phyloP scores from a whole-genome alignment of 257 asterid species.

The Haberlea rhodopensis region DNA sequence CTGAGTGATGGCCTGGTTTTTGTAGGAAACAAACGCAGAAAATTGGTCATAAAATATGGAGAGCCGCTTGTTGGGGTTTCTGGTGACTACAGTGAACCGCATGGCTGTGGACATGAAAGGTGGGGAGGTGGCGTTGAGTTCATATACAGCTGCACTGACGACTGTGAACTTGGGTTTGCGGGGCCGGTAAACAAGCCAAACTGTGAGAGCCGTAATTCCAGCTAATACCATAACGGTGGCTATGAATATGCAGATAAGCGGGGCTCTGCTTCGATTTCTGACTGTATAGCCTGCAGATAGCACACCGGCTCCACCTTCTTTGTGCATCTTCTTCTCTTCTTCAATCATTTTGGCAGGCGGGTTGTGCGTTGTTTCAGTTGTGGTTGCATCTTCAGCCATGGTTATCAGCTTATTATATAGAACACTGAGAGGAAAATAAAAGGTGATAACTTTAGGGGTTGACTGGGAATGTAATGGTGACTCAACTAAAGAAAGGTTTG shows the following conservation, averaged over 20 bases:
- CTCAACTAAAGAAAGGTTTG: too few species aligned
- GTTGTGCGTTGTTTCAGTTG: not conserved
- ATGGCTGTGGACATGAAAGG: constrained; percentile 45
- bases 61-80: constrained; percentile 61
- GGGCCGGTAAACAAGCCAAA: constrained; percentile 62
- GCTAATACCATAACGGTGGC: constrained; percentile 35
- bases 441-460: not conserved
- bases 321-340: not conserved
- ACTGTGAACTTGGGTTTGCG: constrained; percentile 53
- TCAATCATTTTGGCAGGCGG: constrained; percentile 22
- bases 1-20: constrained; percentile 49
- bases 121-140: constrained; percentile 44
- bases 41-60: constrained; percentile 47
- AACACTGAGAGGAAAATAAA: not conserved
- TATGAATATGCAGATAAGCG: constrained; percentile 25
- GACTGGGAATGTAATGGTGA: too few species aligned
- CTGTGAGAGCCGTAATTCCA: constrained; percentile 41
- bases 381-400: constrained; percentile 20
- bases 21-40: constrained; percentile 51
- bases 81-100: constrained; percentile 55
- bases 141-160: constrained; percentile 46
- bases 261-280: constrained; percentile 23
- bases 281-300: not conserved
- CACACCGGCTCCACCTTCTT: not conserved
- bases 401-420: not conserved